These are phyloP conservation scores for Vickermania spadyakhi DNA, from an alignment of 208 protist genomes.

Conservation along the genomic window DNA sequence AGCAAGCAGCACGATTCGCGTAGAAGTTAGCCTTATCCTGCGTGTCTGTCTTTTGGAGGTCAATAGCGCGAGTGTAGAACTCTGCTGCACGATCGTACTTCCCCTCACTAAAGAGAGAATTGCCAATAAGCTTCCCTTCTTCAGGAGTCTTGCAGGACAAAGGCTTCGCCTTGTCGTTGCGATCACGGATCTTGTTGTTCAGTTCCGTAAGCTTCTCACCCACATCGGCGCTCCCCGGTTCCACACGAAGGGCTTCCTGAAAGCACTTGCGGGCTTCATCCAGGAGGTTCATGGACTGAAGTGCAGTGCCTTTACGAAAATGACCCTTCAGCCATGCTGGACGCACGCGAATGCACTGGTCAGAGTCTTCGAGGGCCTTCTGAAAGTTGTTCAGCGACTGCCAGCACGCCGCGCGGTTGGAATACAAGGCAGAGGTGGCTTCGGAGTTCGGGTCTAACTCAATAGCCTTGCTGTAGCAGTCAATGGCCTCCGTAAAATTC, in stretches of 20 bases:
- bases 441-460: slow-evolving; percentile 64
- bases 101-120: slow-evolving; percentile 81
- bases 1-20: slow-evolving; percentile 85
- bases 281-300: slow-evolving; percentile 51
- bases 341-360: slow-evolving; percentile 75
- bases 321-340: slow-evolving; percentile 89
- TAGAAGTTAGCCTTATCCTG: slow-evolving; percentile 84
- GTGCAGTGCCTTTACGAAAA: slow-evolving; percentile 79
- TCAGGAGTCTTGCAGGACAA: slow-evolving; percentile 67
- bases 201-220: slow-evolving; percentile 58
- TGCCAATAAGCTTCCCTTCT: slow-evolving; percentile 82
- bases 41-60: slow-evolving; percentile 47
- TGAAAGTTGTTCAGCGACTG: slow-evolving; percentile 58
- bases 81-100: slow-evolving; percentile 81
- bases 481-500: slow-evolving; percentile 81
- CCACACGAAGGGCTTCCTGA: slow-evolving; percentile 61
- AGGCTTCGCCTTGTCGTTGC: slow-evolving; percentile 77
- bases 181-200: slow-evolving; percentile 55
- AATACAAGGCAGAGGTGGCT: slow-evolving; percentile 73
- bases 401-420: slow-evolving; percentile 85
- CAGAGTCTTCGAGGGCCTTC: slow-evolving; percentile 69
- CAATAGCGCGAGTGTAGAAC: slow-evolving; percentile 89
- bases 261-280: slow-evolving; percentile 82
- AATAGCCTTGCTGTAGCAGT: slow-evolving; percentile 90
- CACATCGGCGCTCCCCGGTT: slow-evolving; percentile 73